Evolutionary conservation across 306 rosid species (phyloP).

Genomic region (Medicago lupulina): DNA sequence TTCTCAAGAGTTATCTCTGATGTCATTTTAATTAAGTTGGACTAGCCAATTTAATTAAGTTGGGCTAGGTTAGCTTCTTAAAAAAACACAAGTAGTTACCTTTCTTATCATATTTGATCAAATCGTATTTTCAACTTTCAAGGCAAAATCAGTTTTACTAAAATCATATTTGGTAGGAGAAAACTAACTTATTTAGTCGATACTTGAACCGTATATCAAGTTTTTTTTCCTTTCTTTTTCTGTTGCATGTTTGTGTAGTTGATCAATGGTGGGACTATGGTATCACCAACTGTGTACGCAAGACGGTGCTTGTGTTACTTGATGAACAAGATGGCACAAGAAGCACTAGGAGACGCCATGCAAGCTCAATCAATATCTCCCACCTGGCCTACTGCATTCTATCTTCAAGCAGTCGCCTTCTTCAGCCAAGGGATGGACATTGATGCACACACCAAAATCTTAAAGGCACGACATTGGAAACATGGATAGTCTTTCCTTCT

Average conservation of each 20-base stretch:
- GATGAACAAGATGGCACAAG: conserved; percentile 90
- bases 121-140: too few species aligned
- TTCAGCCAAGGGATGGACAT: conserved; percentile 83
- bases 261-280: conserved; percentile 89
- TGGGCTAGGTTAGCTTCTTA: too few species aligned
- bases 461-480: conserved; percentile 35
- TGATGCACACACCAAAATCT: conserved; percentile 88
- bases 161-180: background rate
- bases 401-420: conserved; percentile 49
- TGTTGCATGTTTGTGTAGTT: conserved; percentile 49
- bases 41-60: too few species aligned
- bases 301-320: conserved; percentile 90
- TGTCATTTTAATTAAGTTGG: too few species aligned
- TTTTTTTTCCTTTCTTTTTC: background rate
- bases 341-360: conserved; percentile 97
- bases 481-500: too few species aligned
- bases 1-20: too few species aligned
- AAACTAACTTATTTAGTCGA: too few species aligned
- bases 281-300: conserved; percentile 85
- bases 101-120: too few species aligned
- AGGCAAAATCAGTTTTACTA: too few species aligned
- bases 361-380: conserved; percentile 37
- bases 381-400: background rate
- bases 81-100: too few species aligned
- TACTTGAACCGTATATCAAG: background rate